A percentile compares a stretch with the other conserved stretches of the same genome.
Conservation (phyloP, 805 yeast genomes). For the Brettanomyces bruxellensis region DNA sequence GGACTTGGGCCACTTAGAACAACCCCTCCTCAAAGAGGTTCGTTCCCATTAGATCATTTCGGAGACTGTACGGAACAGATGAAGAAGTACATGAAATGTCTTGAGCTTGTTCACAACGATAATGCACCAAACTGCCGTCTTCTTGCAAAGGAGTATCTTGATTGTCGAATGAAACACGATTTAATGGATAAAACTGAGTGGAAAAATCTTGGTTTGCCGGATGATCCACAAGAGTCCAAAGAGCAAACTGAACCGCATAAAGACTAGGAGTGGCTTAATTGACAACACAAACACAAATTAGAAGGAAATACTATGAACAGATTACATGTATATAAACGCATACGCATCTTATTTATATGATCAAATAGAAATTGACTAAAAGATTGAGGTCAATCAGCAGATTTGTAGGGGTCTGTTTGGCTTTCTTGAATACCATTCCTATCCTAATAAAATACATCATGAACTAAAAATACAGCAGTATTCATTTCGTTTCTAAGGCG, state of each 20-base stretch:
- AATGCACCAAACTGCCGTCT: slow-evolving; percentile 88
- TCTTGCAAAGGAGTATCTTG: slow-evolving; percentile 71
- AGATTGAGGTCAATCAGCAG: too few relatives aligned
- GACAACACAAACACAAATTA: too few relatives aligned
- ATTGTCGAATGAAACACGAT: slow-evolving; percentile 80
- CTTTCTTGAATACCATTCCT: too few relatives aligned
- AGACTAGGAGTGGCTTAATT: background rate
- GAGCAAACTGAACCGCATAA: background rate
- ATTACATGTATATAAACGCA: too few relatives aligned
- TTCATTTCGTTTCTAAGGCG: too few relatives aligned
- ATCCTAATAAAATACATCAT: too few relatives aligned
- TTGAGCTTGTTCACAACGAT: slow-evolving; percentile 67
- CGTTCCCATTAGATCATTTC: slow-evolving; percentile 87
- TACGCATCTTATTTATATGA: too few relatives aligned
- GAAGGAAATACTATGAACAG: too few relatives aligned
- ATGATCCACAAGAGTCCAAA: slow-evolving; percentile 10
- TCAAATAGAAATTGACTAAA: too few relatives aligned
- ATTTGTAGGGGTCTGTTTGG: too few relatives aligned
- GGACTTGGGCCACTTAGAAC: slow-evolving; percentile 51
- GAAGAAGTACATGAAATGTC: slow-evolving; percentile 67
- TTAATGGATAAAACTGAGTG: slow-evolving; percentile 28
- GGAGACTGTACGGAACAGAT: slow-evolving; percentile 76
- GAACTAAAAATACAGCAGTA: too few relatives aligned
- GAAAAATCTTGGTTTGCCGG: slow-evolving; percentile 29
- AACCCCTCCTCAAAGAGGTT: slow-evolving; percentile 93